Conservation (phyloP, 1,284 basidiomycete species). For the Kwoniella shivajii region DNA sequence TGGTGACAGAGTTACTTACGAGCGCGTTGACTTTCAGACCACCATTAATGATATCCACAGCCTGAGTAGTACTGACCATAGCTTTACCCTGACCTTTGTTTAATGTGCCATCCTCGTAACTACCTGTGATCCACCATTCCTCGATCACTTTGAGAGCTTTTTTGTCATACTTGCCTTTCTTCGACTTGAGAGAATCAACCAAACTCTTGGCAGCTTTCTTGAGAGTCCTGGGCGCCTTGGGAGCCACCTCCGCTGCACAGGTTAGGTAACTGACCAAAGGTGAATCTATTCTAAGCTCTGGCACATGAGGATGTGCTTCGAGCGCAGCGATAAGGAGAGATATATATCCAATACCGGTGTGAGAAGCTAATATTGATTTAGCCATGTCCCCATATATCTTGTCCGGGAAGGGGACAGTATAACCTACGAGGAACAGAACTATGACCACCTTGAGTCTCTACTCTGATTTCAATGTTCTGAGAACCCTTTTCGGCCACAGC, state of each 20-base stretch:
- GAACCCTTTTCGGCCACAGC: constrained; percentile 31
- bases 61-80: constrained; percentile 45
- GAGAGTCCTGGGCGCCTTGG: constrained; percentile 26
- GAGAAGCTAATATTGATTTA: too few species aligned
- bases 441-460: constrained; percentile 32
- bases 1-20: constrained; percentile 10
- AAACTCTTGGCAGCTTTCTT: constrained; percentile 14
- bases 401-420: too few species aligned
- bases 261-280: constrained; percentile 29
- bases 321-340: constrained; percentile 33
- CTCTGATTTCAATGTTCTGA: constrained; percentile 22
- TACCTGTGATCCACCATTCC: constrained; percentile 23
- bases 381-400: too few species aligned
- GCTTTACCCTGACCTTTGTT: constrained; percentile 22
- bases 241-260: constrained; percentile 39
- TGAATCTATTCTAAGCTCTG: constrained; percentile 27
- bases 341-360: constrained; percentile 39
- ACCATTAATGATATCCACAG: constrained; percentile 46
- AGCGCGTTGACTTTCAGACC: constrained; percentile 51
- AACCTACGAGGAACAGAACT: constrained; percentile 29
- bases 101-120: constrained; percentile 14
- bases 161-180: constrained; percentile 36
- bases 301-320: constrained; percentile 43
- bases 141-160: constrained; percentile 35
- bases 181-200: constrained; percentile 23